A percentile compares a stretch with the other conserved stretches of the same genome.
Evolutionary conservation across 1,284 basidiomycete genomes (phyloP).

Genomic region (Melampsora larici-populina): DNA sequence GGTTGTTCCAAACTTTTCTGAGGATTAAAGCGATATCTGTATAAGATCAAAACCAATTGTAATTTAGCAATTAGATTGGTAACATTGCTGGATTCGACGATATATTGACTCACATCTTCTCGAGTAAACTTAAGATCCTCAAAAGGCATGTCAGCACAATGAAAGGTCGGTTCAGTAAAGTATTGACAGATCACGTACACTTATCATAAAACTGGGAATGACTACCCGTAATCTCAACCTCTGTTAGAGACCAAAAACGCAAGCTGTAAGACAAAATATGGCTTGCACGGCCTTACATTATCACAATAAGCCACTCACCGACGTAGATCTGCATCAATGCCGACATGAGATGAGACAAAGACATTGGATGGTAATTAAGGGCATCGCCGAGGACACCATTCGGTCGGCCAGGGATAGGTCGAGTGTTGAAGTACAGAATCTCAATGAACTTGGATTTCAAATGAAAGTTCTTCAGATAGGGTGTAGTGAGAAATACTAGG

Average conservation of each 20-base stretch:
- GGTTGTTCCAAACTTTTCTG: constrained; percentile 84
- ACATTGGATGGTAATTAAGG: constrained; percentile 78
- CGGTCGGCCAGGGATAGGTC: constrained; percentile 70
- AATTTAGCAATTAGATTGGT: background rate
- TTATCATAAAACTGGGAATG: constrained; percentile 99
- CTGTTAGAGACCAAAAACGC: constrained; percentile 56
- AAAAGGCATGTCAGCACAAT: background rate
- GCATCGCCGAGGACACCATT: constrained; percentile 75
- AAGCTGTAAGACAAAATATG: background rate
- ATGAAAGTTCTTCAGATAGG: constrained; percentile 98
- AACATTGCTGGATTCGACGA: background rate
- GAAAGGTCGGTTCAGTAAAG: constrained; percentile 3
- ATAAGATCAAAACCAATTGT: background rate
- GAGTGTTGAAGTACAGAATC: constrained; percentile 78
- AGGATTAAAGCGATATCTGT: constrained; percentile 75
- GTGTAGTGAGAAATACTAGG: constrained; percentile 86
- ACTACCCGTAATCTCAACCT: constrained; percentile 94
- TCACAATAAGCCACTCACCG: constrained; percentile 59
- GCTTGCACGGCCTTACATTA: no score
- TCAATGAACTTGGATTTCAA: constrained; percentile 96
- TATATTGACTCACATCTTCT: constrained; percentile 28
- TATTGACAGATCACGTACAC: constrained; percentile 54
- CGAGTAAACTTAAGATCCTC: constrained; percentile 34
- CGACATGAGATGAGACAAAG: constrained; percentile 82
- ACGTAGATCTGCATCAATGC: constrained; percentile 94